phyloP scores from a whole-genome alignment of 495 filamentous ascomycete species.

The Neurospora sp. region DNA sequence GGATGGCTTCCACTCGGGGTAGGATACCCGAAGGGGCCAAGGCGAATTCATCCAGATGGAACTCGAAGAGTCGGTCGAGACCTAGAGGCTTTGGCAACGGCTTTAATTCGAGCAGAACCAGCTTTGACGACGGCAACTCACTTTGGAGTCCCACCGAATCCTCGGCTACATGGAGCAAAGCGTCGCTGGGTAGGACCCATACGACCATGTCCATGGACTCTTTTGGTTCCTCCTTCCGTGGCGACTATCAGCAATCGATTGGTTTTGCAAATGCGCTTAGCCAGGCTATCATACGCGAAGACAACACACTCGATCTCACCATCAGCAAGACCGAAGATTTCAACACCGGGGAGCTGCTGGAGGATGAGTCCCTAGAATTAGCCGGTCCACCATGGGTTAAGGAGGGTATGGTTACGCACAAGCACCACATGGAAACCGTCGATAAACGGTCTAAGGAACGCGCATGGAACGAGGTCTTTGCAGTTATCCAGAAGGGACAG shows the following conservation, averaged over 20 bases:
- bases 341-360: constrained; percentile 60
- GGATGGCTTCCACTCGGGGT: constrained; percentile 59
- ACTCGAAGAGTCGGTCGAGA: constrained; percentile 73
- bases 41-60: constrained; percentile 60
- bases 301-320: constrained; percentile 47
- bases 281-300: constrained; percentile 93
- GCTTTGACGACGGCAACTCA: constrained; percentile 81
- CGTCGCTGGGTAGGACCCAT: constrained; percentile 78
- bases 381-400: constrained; percentile 95
- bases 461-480: constrained; percentile 91
- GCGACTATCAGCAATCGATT: constrained; percentile 90
- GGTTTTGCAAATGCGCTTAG: constrained; percentile 96
- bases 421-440: constrained; percentile 82
- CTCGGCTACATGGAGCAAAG: constrained; percentile 80
- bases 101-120: constrained; percentile 85
- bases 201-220: constrained; percentile 89
- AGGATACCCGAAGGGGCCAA: constrained; percentile 55
- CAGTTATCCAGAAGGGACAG: constrained; percentile 95
- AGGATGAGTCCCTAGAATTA: constrained; percentile 85
- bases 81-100: constrained; percentile 73
- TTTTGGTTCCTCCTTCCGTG: constrained; percentile 65
- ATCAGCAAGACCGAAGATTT: constrained; percentile 43
- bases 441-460: constrained; percentile 89
- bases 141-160: constrained; percentile 83
- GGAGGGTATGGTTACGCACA: constrained; percentile 90